These are phyloP conservation scores for Thymus mandschuricus DNA, from an alignment of 257 asterid genomes.

Conservation along the genomic window DNA sequence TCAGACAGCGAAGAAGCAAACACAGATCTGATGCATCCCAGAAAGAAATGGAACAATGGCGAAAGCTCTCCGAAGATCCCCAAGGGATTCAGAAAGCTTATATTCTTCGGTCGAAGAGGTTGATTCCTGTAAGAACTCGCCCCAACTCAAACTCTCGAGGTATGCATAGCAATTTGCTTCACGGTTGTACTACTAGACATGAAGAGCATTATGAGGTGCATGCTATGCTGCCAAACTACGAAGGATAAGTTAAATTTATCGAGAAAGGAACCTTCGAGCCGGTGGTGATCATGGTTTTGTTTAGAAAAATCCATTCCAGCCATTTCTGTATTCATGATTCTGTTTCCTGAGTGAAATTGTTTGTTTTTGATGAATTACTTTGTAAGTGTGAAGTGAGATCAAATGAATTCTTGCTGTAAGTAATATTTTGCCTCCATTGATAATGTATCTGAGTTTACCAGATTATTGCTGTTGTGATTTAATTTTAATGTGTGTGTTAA, in stretches of 20 bases:
- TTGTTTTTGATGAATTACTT: constrained; percentile 27
- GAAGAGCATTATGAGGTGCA: constrained; percentile 13
- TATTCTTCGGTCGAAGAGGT: constrained; percentile 63
- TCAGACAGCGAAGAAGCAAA: constrained; percentile 47
- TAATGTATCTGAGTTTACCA: constrained; percentile 2
- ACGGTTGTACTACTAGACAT: not conserved
- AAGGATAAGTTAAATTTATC: constrained; percentile 25
- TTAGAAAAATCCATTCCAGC: constrained; percentile 7
- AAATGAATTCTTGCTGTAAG: constrained; percentile 16
- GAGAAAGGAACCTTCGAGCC: not conserved
- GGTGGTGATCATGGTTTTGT: constrained; percentile 16
- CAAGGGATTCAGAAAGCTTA: constrained; percentile 76
- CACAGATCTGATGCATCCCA: constrained; percentile 40
- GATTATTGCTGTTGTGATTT: not conserved
- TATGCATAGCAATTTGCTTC: constrained; percentile 11
- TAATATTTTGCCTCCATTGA: constrained; percentile 24
- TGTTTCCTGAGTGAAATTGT: constrained; percentile 13
- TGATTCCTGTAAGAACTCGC: constrained; percentile 30
- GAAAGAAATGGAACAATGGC: constrained; percentile 72
- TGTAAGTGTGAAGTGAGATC: constrained; percentile 27
- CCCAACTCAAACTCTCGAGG: constrained; percentile 16
- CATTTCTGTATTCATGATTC: constrained; percentile 6
- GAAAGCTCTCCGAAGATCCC: constrained; percentile 63
- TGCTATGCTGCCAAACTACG: constrained; percentile 14
- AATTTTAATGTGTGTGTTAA: not conserved